A percentile compares a stretch with the other conserved stretches of the same genome.
These are phyloP conservation scores for Cicer cuneatum DNA, from an alignment of 306 rosid species.

Conservation along the genomic window DNA sequence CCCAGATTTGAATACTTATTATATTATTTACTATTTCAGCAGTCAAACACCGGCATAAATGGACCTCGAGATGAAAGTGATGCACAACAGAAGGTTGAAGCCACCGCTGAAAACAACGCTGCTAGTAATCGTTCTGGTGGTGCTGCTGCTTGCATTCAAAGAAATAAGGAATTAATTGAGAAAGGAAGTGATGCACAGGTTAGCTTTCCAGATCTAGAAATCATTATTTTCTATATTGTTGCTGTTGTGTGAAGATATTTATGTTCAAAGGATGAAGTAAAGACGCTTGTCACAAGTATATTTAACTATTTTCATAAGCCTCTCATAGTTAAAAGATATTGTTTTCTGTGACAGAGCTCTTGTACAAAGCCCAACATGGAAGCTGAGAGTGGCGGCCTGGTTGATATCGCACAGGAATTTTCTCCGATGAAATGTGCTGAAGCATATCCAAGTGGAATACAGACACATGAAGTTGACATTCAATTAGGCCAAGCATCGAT, in stretches of 20 bases:
- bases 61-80: conserved; percentile 66
- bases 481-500: conserved; percentile 49
- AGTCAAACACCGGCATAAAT: conserved; percentile 57
- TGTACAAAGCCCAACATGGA: conserved; percentile 89
- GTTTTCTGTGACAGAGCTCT: conserved; percentile 80
- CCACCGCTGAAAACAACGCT: conserved; percentile 79
- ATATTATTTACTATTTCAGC: conserved; percentile 58
- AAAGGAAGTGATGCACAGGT: conserved; percentile 97
- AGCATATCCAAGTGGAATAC: conserved; percentile 50
- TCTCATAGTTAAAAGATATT: conserved; percentile 38
- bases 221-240: conserved; percentile 10
- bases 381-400: conserved; percentile 60
- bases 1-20: conserved; percentile 22
- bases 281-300: conserved; percentile 9
- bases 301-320: conserved; percentile 1
- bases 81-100: conserved; percentile 67
- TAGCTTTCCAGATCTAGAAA: conserved; percentile 42
- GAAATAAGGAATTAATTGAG: conserved; percentile 68
- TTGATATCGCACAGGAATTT: conserved; percentile 57
- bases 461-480: conserved; percentile 56
- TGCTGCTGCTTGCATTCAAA: conserved; percentile 55
- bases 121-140: conserved; percentile 77
- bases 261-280: conserved; percentile 1
- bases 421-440: conserved; percentile 53
- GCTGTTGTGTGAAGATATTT: conserved; percentile 30